Evolutionary conservation across 75 land plant species (phyloP), one percentile per base, ranked within the genome.

Genomic region (Cunninghamia lanceolata): DNA sequence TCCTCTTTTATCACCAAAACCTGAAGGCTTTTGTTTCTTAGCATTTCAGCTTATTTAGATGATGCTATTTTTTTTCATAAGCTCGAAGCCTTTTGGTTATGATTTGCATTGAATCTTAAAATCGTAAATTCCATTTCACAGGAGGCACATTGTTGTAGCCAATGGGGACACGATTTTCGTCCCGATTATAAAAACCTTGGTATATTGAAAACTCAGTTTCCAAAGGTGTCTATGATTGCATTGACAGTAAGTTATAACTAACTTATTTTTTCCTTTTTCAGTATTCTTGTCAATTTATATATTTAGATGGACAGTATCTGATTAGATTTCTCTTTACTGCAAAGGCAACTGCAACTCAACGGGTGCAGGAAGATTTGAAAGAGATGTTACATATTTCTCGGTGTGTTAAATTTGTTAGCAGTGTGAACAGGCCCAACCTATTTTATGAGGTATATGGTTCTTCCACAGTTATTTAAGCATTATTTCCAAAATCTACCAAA

Each of bases 81-180:
- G 14, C 32, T 80, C 9, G 15, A n/a, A 28, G 32, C 47, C 47
- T 43, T 80, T 40, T 80, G 82, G 16, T 80, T 80, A 38, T 3
- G 32, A 50, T 80, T n/a, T n/a, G 5, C 15, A 28, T 43, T 14
- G 28, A 28, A 28, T 80, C 5, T 80, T 43, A 10, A 45, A 45
- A 45, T 9, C 46, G 21, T 40, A 45, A 80, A 43, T 80, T 80
- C 5, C 52, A 45, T 38, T 43, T 21, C 88, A 84, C 94, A 98
- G 99, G 99, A 98, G 90, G 99, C 99, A 59, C 99, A 98, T 89
- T 98, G 99, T 50, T 98, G 99, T 89, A 98, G 99, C 86, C 99
- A 98, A 88, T 98, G 99, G 99, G 99, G 99, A 75, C 99, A 98
- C 91, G 99, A 98, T 88, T 98, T 98, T 87, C 99, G 99, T 42